Percentiles rank a stretch among this genome's conserved stretches.
phyloP scores from a whole-genome alignment of 306 rosid species.

The Prunus mume region DNA sequence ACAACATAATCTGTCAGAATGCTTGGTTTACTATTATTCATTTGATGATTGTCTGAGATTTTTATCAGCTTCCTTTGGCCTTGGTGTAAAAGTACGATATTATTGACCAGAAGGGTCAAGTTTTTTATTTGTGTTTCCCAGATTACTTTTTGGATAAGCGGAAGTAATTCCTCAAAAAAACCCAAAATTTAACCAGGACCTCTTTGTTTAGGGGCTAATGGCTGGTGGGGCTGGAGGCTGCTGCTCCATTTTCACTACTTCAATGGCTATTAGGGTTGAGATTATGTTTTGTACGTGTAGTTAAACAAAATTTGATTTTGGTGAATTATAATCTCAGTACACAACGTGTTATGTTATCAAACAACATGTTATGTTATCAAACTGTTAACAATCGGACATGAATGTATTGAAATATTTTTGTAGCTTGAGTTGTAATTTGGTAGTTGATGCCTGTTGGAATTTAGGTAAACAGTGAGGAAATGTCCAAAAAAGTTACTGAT shows the following conservation, averaged over 20 bases:
- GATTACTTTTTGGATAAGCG: background rate
- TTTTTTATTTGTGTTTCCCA: background rate
- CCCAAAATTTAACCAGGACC: background rate
- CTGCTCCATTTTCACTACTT: no score
- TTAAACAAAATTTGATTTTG: no score
- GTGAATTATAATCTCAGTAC: no score
- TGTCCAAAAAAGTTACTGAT: background rate
- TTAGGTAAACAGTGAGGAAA: background rate
- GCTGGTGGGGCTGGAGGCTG: no score
- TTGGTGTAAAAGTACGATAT: background rate
- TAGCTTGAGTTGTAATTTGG: background rate
- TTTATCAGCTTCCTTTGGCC: background rate
- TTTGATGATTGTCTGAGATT: background rate
- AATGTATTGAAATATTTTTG: background rate
- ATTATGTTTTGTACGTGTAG: no score
- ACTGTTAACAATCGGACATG: no score
- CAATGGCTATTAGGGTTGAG: no score
- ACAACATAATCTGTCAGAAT: background rate
- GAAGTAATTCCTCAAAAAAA: background rate
- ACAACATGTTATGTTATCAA: no score
- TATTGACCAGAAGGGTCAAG: background rate
- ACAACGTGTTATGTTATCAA: no score
- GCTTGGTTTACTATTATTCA: background rate
- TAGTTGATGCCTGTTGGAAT: background rate
- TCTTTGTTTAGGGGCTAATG: no score